These are phyloP conservation scores for Phytophthora sp. DNA, from an alignment of 352 stramenopile species.

Conservation along the genomic window DNA sequence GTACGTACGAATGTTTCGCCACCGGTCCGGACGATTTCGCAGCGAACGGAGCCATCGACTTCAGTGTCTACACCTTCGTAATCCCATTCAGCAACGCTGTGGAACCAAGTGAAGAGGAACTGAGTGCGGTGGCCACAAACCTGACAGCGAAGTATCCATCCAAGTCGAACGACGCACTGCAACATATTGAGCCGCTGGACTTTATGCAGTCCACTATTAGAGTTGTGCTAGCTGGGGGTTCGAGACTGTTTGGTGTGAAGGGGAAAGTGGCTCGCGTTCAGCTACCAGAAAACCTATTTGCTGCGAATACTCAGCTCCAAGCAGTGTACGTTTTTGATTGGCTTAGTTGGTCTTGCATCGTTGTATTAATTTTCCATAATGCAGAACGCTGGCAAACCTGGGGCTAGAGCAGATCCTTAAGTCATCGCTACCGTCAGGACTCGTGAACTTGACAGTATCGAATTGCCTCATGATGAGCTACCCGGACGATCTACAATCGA, in stretches of 20 bases:
- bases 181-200: conserved; percentile 44
- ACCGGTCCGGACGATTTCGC: conserved; percentile 55
- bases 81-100: conserved; percentile 52
- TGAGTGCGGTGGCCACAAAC: not conserved
- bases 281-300: conserved; percentile 43
- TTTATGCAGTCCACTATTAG: conserved; percentile 41
- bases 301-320: conserved; percentile 41
- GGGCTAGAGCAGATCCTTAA: conserved; percentile 47
- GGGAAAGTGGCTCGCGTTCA: conserved; percentile 53
- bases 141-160: conserved; percentile 44
- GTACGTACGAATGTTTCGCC: conserved; percentile 65
- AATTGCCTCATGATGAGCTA: conserved; percentile 65
- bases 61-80: conserved; percentile 61
- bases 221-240: conserved; percentile 54
- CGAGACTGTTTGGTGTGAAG: conserved; percentile 47
- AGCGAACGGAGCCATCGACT: conserved; percentile 58
- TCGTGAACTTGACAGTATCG: conserved; percentile 57
- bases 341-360: not conserved
- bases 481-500: conserved; percentile 53
- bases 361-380: conserved; percentile 12
- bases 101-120: conserved; percentile 15
- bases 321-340: conserved; percentile 40
- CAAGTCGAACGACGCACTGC: conserved; percentile 47
- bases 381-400: conserved; percentile 57
- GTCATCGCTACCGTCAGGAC: conserved; percentile 44